A percentile compares a stretch with the other conserved stretches of the same genome.
Conservation (phyloP, 2,329 filamentous ascomycete genomes). For the Verruconis gallopava region DNA sequence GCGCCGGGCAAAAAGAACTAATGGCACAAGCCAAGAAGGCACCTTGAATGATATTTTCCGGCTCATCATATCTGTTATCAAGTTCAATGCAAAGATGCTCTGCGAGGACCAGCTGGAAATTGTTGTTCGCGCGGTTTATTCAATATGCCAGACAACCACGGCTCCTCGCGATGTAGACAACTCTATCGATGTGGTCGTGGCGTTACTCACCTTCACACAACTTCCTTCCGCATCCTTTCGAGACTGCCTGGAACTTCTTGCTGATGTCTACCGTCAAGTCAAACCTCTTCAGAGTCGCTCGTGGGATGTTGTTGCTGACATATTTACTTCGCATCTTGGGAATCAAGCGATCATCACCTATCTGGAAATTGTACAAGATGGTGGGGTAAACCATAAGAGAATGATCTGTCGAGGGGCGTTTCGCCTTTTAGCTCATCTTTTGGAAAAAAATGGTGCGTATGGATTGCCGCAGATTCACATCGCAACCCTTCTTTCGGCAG, state of each 20-base stretch:
- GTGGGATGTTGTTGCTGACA: conserved; percentile 57
- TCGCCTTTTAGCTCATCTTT: conserved; percentile 35
- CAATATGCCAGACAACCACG: conserved; percentile 56
- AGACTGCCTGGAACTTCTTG: conserved; percentile 56
- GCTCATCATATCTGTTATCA: conserved; percentile 56
- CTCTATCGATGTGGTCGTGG: conserved; percentile 55
- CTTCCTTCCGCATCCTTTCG: conserved; percentile 51
- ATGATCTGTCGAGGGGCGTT: conserved; percentile 44
- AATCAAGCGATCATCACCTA: conserved; percentile 54
- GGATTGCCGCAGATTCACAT: conserved; percentile 11
- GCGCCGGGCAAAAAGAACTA: conserved; percentile 17
- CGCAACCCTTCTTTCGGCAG: conserved; percentile 10
- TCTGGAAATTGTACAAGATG: conserved; percentile 40
- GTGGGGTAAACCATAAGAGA: conserved; percentile 16
- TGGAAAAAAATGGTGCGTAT: conserved; percentile 9
- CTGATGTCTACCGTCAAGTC: conserved; percentile 58
- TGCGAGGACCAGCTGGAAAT: conserved; percentile 47
- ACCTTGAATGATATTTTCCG: conserved; percentile 47
- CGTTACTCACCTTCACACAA: conserved; percentile 58
- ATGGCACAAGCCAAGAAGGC: conserved; percentile 17
- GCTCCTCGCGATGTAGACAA: conserved; percentile 51
- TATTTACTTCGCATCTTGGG: conserved; percentile 62
- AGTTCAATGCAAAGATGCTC: conserved; percentile 61
- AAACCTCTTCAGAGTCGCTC: conserved; percentile 46
- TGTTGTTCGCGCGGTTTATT: conserved; percentile 49